These are phyloP conservation scores for Pleodorina starrii DNA, from an alignment of 139 green algal species.

Conservation along the genomic window DNA sequence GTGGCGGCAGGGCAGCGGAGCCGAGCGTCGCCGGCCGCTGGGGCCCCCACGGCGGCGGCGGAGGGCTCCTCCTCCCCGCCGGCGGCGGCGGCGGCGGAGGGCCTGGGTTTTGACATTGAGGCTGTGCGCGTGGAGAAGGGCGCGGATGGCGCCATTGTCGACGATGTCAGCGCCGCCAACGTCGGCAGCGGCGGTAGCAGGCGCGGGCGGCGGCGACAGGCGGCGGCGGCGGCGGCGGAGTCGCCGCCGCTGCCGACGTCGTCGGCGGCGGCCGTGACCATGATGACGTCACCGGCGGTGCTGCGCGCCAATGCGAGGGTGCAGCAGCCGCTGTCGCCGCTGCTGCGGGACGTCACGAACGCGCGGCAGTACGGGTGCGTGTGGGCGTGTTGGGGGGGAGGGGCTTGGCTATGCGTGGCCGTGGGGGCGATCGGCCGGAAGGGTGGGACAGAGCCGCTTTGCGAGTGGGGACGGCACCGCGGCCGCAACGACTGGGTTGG, in stretches of 20 bases:
- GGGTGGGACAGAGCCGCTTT: too few relatives aligned
- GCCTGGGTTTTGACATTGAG: neutral
- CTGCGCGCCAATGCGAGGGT: conserved; percentile 33
- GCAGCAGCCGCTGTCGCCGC: conserved; percentile 47
- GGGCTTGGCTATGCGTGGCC: too few relatives aligned
- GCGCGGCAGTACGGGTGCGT: conserved; percentile 1
- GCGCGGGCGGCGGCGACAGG: neutral
- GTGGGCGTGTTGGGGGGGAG: too few relatives aligned
- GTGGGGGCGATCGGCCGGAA: too few relatives aligned
- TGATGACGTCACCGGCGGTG: neutral
- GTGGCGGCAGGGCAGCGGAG: neutral
- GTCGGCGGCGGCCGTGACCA: neutral
- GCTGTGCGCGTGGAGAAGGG: neutral
- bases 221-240: neutral
- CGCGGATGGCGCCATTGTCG: too few relatives aligned
- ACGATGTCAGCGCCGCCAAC: neutral
- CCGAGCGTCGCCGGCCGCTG: neutral
- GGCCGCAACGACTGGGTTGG: too few relatives aligned
- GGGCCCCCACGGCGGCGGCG: too few relatives aligned
- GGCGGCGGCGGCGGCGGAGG: neutral
- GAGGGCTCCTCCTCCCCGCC: too few relatives aligned
- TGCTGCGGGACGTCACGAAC: conserved; percentile 45
- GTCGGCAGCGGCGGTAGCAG: neutral
- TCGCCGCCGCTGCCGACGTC: conserved; percentile 6
- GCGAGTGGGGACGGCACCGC: too few relatives aligned